Evolutionary conservation across 345 rosid genomes (phyloP), one percentile per base, ranked within the genome.

Genomic region (Adansonia digitata): DNA sequence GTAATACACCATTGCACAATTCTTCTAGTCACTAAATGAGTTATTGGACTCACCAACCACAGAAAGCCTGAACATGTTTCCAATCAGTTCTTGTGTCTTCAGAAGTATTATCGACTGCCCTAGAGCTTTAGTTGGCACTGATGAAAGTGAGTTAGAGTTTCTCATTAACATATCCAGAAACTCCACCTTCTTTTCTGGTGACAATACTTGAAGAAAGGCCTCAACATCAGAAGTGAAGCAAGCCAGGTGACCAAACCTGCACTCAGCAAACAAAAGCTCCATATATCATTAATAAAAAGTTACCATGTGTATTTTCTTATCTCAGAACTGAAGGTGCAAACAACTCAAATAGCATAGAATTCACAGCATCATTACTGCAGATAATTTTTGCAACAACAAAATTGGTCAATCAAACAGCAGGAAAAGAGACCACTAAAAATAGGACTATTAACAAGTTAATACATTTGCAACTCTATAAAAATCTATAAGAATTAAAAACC

Each of bases 191-290:
- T 85, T 83, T 57, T 85, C 85, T 26, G 83, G 78, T 78, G 97
- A 69, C 78, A 96, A 84, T 62, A 88, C 91, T 81, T 85, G 87
- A 84, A 93, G 85, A 80, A 78, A 91, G 73, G 76, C 82, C 82
- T 90, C 94, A 57, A 92, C 80, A 77, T 92, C 99, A 35, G 97
- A 87, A 77, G 92, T 77, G 85, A 84, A 93, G 84, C 97, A 93
- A 56, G 97, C 96, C 77, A 92, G 79, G 85, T 91, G 99, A 84
- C 98, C 97, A 87, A 92, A 93, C 88, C 98, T 96, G 92, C 59
- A 70, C 70, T 77, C 69, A 77, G 61, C 72, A 73, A 29, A 51
- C 31, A 71, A 70, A 76, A 55, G 27, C 80, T 75, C 75, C 66
- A 66, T 56, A 29, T 9, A 63, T 14, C 18, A 77, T 49, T 57